Conservation (phyloP, 1,284 basidiomycete genomes). For the Chondrostereum purpureum region DNA sequence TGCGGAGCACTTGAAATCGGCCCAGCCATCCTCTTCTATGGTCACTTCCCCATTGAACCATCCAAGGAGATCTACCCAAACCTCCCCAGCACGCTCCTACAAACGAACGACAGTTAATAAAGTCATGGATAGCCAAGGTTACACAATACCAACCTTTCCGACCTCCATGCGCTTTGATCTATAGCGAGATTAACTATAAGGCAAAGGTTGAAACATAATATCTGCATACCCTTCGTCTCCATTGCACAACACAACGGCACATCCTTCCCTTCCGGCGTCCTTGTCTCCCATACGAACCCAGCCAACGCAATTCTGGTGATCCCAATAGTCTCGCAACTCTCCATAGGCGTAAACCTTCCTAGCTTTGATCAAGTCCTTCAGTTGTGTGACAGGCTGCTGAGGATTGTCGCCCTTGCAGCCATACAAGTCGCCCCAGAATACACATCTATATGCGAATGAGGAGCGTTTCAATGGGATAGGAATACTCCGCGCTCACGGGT, state of each 20-base stretch:
- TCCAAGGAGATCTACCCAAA: slow-evolving; percentile 48
- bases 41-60: slow-evolving; percentile 45
- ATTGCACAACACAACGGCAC: slow-evolving; percentile 36
- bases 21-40: slow-evolving; percentile 50
- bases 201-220: neutral
- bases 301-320: slow-evolving; percentile 33
- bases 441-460: slow-evolving; percentile 23
- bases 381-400: slow-evolving; percentile 32
- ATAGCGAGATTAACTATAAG: neutral
- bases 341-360: slow-evolving; percentile 47
- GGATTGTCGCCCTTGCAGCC: slow-evolving; percentile 40
- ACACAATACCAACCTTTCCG: slow-evolving; percentile 24
- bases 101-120: neutral
- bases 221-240: slow-evolving; percentile 23
- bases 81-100: slow-evolving; percentile 40
- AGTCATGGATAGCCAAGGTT: neutral
- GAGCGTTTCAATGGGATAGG: neutral
- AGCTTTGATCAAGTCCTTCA: slow-evolving; percentile 41
- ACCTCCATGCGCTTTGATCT: slow-evolving; percentile 36
- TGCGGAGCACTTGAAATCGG: slow-evolving; percentile 37
- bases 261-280: slow-evolving; percentile 33
- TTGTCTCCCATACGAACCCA: slow-evolving; percentile 45
- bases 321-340: slow-evolving; percentile 38
- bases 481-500: slow-evolving; percentile 32
- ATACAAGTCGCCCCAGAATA: slow-evolving; percentile 52